Evolutionary conservation across 2,329 filamentous ascomycete genomes (phyloP), one percentile per base, ranked within the genome.

Genomic region (Fusarium incarnatum): DNA sequence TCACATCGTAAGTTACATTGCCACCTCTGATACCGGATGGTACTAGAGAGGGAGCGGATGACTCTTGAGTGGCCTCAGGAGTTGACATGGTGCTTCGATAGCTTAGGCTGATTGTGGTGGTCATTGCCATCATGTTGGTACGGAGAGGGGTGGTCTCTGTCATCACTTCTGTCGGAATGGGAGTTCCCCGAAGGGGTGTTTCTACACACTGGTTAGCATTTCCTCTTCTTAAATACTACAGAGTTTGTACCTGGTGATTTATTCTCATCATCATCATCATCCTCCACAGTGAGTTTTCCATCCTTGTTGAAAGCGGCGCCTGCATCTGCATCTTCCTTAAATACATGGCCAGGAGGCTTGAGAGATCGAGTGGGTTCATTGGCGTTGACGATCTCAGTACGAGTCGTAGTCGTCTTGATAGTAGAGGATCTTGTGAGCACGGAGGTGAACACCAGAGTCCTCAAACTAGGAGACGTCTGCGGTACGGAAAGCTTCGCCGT

Each of bases 401-500:
- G 47, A 18, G 64, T 72, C 22, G 62, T 66, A 15, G 61, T 67
- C 16, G 58, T 27, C 12, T 52, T 67, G 9, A 73, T 49, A 6
- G 72, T 73, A 4, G 66, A 64, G 11, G 67, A 75, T 12, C 45
- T 74, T 6, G 70, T 77, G 9, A 67, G 50, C 10, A 69, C 68
- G 10, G 70, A 75, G 11, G 73, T 75, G 23, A 72, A 57, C n/a
- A 66, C 44, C 3, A 70, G 47, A 15, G 67, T 74, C 30, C 55
- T 66, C 22, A 73, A 15, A n/a, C 47, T 52, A 6, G 49, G 18
- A 15, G 22, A 41, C n/a, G 48, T 56, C 23, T 25, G 54, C 9
- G 44, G 37, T 13, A 30, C 18, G 16, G 48, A 37, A 23, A 30
- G 28, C 25, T 64, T 40, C 6, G 25, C 22, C 6, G n/a, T 4